These are phyloP conservation scores for Taxawa tesnikishii DNA, from an alignment of 2,329 filamentous ascomycete species.

Conservation along the genomic window DNA sequence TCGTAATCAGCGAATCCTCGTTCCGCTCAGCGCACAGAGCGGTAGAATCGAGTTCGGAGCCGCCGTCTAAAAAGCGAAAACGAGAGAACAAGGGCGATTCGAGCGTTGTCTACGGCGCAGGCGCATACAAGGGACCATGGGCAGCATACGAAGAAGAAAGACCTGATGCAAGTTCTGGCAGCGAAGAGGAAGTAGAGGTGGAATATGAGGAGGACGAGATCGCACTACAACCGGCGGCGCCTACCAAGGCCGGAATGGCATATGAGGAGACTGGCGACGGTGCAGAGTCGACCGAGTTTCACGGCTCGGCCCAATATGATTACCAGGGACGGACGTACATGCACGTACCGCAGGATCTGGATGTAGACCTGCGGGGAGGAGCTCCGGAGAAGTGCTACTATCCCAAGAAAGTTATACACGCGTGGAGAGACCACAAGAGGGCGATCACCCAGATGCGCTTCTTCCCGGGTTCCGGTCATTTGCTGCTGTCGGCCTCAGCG, in stretches of 20 bases:
- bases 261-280: slow-evolving; percentile 32
- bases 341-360: slow-evolving; percentile 88
- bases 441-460: slow-evolving; percentile 82
- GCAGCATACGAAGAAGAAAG: slow-evolving; percentile 69
- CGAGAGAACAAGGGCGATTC: slow-evolving; percentile 79
- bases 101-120: slow-evolving; percentile 71
- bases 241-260: slow-evolving; percentile 39
- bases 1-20: slow-evolving; percentile 76
- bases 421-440: slow-evolving; percentile 70
- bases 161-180: slow-evolving; percentile 56
- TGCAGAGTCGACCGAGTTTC: slow-evolving; percentile 72
- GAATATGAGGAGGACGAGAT: slow-evolving; percentile 68
- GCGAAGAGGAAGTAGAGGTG: slow-evolving; percentile 55
- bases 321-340: slow-evolving; percentile 96
- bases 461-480: slow-evolving; percentile 76
- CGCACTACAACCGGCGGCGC: slow-evolving; percentile 48
- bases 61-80: slow-evolving; percentile 59
- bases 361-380: slow-evolving; percentile 74
- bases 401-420: slow-evolving; percentile 85
- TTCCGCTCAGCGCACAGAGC: slow-evolving; percentile 83
- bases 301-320: slow-evolving; percentile 72
- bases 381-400: slow-evolving; percentile 79
- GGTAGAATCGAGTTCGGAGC: slow-evolving; percentile 44
- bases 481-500: slow-evolving; percentile 79
- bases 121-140: slow-evolving; percentile 90